Percentiles rank a stretch among this genome's conserved stretches.
Evolutionary conservation across 2,329 filamentous ascomycete genomes (phyloP).

Genomic region (Verticillium nonalfalfae): DNA sequence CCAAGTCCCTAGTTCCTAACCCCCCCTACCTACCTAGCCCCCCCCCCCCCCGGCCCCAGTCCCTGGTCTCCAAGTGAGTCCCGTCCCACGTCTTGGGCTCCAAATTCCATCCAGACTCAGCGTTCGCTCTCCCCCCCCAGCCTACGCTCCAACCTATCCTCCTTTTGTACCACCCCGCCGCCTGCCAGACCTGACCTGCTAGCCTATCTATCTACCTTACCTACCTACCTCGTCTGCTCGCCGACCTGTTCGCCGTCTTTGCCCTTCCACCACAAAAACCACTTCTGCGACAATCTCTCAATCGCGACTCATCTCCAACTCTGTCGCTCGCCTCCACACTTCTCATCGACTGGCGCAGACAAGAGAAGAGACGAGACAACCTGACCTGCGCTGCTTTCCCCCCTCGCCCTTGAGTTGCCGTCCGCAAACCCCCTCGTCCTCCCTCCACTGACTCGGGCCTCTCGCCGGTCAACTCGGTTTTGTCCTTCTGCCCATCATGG

Average conservation of each 20-base stretch:
- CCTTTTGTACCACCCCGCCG: constrained; percentile 2
- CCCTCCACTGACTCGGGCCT: not conserved
- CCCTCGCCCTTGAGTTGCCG: not conserved
- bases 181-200: not conserved
- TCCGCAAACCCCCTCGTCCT: not conserved
- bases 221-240: not conserved
- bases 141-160: not conserved
- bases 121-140: not conserved
- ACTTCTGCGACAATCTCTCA: not conserved
- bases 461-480: not conserved
- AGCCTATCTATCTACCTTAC: not conserved
- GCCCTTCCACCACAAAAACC: not conserved
- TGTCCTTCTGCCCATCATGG: constrained; percentile 50
- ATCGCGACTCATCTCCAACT: not conserved
- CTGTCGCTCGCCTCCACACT: not conserved
- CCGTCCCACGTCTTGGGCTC: constrained; percentile 2
- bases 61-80: not conserved
- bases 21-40: not conserved
- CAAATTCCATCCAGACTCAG: constrained; percentile 2
- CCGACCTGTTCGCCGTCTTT: not conserved
- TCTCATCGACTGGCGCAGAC: not conserved
- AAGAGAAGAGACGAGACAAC: not conserved
- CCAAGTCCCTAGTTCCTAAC: not conserved
- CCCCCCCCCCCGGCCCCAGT: not conserved
- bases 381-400: not conserved